Base-by-base conservation (phyloP, 441 rosid species). In the Codiaeum variegatum region DNA sequence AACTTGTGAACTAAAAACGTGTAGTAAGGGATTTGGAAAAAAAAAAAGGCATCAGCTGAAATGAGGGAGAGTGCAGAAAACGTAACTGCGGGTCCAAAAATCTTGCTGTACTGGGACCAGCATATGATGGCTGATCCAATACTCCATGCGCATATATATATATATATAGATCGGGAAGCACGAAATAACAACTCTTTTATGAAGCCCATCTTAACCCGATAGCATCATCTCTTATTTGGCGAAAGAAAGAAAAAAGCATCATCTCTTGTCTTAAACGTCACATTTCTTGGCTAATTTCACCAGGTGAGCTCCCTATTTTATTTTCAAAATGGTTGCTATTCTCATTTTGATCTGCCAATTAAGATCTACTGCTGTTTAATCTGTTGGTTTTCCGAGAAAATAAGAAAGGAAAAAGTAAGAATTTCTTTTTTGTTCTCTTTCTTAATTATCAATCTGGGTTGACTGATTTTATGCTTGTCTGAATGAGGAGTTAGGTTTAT, bases 331-430 rank as follows among this genome's bases (percentile, higher is more conserved):
- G 4, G 40, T 63, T 26, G 6, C 16, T 60, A 15, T 1, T 26
- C 3, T 52, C 23, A 13, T 40, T 26, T 55, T 12, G 34, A 23
- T 36, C 47, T 54, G 46, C 23, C 63, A 18, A 58, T 21, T 13
- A 26, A 24, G 49, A 13, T 29, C n/a, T 19, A 13, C 29, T 42
- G 28, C 3, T 21, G 13, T 7, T 18, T 13, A 7, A 32, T 24
- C 74, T 60, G 60, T 62, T 59, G 32, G 67, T 59, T 47, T 23
- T 29, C 49, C 7, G 32, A 71, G 74, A 71, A 62, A 62, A 31
- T 62, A 6, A 18, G 3, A 31, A 62, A 28, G 32, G 28, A 23
- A 18, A 55, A 12, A 4, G 5, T 21, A 3, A 9, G 36, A 55
- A 29, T 31, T 7, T 6, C 46, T 28, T 66, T 40, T 13, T 28